These are phyloP conservation scores for Elasticomyces elasticus DNA, from an alignment of 495 filamentous ascomycete species.

Conservation along the genomic window DNA sequence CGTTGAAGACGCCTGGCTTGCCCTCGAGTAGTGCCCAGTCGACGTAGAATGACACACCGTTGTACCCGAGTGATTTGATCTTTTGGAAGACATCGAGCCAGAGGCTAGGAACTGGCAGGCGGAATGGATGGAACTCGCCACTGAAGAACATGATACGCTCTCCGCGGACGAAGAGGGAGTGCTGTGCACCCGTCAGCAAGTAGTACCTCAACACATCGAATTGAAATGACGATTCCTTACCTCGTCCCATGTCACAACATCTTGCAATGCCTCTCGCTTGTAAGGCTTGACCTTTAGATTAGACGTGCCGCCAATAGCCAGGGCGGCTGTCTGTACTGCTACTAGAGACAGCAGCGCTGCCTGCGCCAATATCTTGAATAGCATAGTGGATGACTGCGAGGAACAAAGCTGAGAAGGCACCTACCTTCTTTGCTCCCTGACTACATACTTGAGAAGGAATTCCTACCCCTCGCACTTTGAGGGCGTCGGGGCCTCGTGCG, in stretches of 20 bases:
- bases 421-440: not conserved
- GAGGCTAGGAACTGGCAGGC: slow-evolving; percentile 61
- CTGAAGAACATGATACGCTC: slow-evolving; percentile 62
- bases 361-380: slow-evolving; percentile 1
- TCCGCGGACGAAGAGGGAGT: slow-evolving; percentile 55
- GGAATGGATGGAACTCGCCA: slow-evolving; percentile 35
- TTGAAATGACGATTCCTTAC: not conserved
- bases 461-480: no score
- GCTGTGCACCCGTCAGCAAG: slow-evolving; percentile 48
- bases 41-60: slow-evolving; percentile 45
- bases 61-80: slow-evolving; percentile 67
- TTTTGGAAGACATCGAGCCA: slow-evolving; percentile 74
- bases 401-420: not conserved
- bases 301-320: slow-evolving; percentile 3
- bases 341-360: slow-evolving; percentile 10
- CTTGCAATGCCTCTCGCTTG: slow-evolving; percentile 29
- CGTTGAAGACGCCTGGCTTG: slow-evolving; percentile 54
- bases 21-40: slow-evolving; percentile 76
- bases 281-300: slow-evolving; percentile 19
- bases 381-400: not conserved
- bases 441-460: no score
- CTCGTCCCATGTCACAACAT: slow-evolving; percentile 27
- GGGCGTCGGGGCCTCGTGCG: no score
- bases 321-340: slow-evolving; percentile 1
- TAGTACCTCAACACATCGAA: not conserved